A percentile compares a stretch with the other conserved stretches of the same genome.
Conservation (phyloP, 148 eudicot species). For the Limonium bicolor region DNA sequence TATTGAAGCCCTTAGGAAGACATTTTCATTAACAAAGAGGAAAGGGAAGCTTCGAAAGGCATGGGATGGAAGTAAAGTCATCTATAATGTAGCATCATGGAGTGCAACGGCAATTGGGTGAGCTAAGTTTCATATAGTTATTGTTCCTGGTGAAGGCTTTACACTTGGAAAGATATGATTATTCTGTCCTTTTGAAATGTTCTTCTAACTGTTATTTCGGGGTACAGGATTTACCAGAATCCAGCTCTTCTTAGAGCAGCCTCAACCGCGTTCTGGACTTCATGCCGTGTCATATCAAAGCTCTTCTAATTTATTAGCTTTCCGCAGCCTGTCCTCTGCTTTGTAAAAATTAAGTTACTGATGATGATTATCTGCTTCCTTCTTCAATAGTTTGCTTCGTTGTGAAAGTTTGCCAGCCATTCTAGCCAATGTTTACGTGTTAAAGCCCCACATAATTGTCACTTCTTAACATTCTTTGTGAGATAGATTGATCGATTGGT, state of each 20-base stretch:
- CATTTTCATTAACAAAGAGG: slow-evolving; percentile 66
- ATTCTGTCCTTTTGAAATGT: too few species aligned
- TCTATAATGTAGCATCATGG: slow-evolving; percentile 97
- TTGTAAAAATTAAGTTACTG: not conserved
- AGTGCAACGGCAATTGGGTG: slow-evolving; percentile 98
- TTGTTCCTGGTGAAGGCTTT: not conserved
- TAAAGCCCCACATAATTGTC: not conserved
- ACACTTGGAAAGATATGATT: not conserved
- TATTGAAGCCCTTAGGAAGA: slow-evolving; percentile 74
- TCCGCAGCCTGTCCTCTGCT: too few species aligned
- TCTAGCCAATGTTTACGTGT: not conserved
- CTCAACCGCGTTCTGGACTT: slow-evolving; percentile 93
- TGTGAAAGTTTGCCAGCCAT: not conserved
- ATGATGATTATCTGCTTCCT: not conserved
- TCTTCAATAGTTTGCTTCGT: not conserved
- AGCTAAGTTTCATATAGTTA: slow-evolving; percentile 7
- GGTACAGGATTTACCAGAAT: slow-evolving; percentile 92
- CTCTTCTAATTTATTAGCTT: slow-evolving; percentile 62
- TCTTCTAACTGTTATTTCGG: slow-evolving; percentile 2
- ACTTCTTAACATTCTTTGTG: slow-evolving; percentile 1
- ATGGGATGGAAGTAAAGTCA: slow-evolving; percentile 85
- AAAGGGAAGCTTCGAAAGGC: slow-evolving; percentile 96
- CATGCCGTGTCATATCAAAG: slow-evolving; percentile 78
- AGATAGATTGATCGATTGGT: slow-evolving; percentile 1
- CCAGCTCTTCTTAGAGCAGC: slow-evolving; percentile 84